Base-by-base conservation (phyloP, 345 rosid genomes). In the Geranium brycei region DNA sequence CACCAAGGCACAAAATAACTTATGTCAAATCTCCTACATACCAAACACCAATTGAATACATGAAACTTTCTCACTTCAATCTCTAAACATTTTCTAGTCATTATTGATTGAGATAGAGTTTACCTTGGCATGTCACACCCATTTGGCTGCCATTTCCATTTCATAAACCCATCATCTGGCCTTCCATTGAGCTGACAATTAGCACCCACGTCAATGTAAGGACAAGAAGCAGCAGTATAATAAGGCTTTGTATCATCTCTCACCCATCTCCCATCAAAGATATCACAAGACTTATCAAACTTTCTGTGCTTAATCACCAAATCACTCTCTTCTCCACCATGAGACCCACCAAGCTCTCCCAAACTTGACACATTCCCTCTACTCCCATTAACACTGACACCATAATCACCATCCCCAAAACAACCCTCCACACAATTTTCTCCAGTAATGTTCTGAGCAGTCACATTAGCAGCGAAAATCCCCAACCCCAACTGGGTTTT, bases 131-230 rank as follows among this genome's bases (percentile, higher is more conserved):
- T 74, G 67, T 80, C 73, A 32, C 98, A 89, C 0, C 83, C 80
- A 75, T 84, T 74, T 64, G 96, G 95, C 70, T 87, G 86, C 95
- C 97, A 88, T 73, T 73, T 88, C 91, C 97, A 91, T 64, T 78
- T 84, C 47, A 82, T 71, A 72, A 64, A 91, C 31, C 60, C 91
- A 68, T 77, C 82, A 64, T 91, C 91, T 56, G 92, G 92, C 81
- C 98, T 78, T 31, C 85, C 78, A 60, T 91, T 87, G 17, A 59
- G 71, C 7, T 86, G 82, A 66, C 97, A 88, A 76, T 91, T 72
- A 62, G 86, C 88, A 74, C 83, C 91, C 70, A 71, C 79, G 79
- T 85, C 98, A 68, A 87, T 56, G 64, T 85, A 74, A 19, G 95
- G 95, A 80, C 98, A 91, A 5, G 95, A 89, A 30, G 87, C 86